phyloP scores from a whole-genome alignment of 2,329 filamentous ascomycete species.

The Rutstroemia sp. region DNA sequence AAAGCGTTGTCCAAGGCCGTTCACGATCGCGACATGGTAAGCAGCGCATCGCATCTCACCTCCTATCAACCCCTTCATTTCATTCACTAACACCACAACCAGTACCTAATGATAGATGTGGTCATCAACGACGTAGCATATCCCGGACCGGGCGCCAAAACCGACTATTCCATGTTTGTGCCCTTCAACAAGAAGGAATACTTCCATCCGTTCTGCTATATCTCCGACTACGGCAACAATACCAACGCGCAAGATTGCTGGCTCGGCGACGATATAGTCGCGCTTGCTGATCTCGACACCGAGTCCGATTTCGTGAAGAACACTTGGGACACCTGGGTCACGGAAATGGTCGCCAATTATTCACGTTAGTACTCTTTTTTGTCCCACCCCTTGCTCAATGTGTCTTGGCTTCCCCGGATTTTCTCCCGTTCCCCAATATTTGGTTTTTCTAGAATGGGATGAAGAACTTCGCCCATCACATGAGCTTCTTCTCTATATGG shows the following conservation, averaged over 20 bases:
- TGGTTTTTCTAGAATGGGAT: slow-evolving; percentile 13
- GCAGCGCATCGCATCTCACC: neutral
- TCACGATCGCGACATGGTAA: slow-evolving; percentile 43
- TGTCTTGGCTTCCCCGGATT: too few species aligned
- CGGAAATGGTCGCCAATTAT: slow-evolving; percentile 16
- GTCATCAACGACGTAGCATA: slow-evolving; percentile 40
- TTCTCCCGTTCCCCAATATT: slow-evolving; percentile 57
- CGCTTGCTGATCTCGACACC: slow-evolving; percentile 36
- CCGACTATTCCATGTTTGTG: slow-evolving; percentile 14
- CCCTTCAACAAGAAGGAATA: slow-evolving; percentile 17
- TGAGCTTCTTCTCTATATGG: neutral
- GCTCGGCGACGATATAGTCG: slow-evolving; percentile 33
- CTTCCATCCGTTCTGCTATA: slow-evolving; percentile 16
- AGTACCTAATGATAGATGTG: slow-evolving; percentile 40
- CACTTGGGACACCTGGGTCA: slow-evolving; percentile 13
- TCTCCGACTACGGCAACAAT: slow-evolving; percentile 31
- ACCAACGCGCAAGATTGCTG: slow-evolving; percentile 22
- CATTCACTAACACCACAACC: neutral
- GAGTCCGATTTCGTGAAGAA: slow-evolving; percentile 9
- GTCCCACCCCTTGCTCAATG: slow-evolving; percentile 38
- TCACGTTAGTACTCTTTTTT: slow-evolving; percentile 29
- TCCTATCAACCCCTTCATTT: neutral
- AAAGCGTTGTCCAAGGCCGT: slow-evolving; percentile 46
- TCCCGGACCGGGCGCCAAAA: slow-evolving; percentile 2
- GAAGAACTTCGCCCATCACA: neutral